Base-by-base conservation (phyloP, 371 early-diverging fungal species). In the Zancudomyces culisetae region DNA sequence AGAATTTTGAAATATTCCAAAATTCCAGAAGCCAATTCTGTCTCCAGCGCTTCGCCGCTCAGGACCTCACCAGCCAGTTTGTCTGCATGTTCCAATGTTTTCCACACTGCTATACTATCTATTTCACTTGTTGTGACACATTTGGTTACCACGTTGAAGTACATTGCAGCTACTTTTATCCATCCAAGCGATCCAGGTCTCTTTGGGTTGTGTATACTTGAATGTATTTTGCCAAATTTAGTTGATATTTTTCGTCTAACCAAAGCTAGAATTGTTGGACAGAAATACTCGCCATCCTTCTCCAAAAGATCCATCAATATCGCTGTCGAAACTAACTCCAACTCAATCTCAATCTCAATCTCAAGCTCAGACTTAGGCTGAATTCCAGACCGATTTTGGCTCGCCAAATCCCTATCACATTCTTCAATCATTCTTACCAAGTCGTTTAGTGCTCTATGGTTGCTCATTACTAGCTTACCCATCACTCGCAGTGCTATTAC, bases 101-200 rank as follows among this genome's bases (percentile, higher is more conserved):
- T 49, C 50, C 50, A 49, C 3, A 49, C 50, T 13, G 28, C 50
- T 35, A 29, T 27, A 13, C 20, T 39, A 49, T 49, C 30, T 18
- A 49, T 30, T 3, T 12, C 3, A 3, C 50, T 30, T 18, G 22
- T 22, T 29, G 15, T 18, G 8, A 30, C 28, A 49, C 50, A 49
- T 10, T 35, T 28, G 3, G 28, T 49, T 4, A 49, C 35, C 18
- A 40, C 6, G 6, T 49, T 35, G 6, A 49, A 12, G 15, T 35
- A 35, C 35, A 35, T 35, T 15, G 35, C 35, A 6, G 15, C 15
- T 10, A 35, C 35, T 15, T 35, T 35, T 35, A 10, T 6, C 35
- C 35, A 35, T 35, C 35, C 35, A 35, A 6, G 10, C 6, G 15
- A 10, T 6, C 15, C 6, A 10, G 10, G 6, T 6, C 10, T 35